phyloP scores from a whole-genome alignment of 306 rosid genomes.

The Vachellia pachyceras region DNA sequence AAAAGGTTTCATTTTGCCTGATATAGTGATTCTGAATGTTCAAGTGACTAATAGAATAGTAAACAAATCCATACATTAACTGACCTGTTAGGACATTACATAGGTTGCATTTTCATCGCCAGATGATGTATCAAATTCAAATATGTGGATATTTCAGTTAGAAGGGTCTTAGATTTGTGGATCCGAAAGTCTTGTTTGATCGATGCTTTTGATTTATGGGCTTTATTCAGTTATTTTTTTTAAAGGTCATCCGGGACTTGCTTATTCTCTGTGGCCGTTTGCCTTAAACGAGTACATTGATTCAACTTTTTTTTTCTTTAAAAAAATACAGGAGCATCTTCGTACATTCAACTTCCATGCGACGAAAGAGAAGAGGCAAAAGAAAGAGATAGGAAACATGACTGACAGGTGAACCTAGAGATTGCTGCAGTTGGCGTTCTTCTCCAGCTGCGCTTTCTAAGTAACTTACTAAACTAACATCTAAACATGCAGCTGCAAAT shows the following conservation, averaged over 20 bases:
- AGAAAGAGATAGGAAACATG: neutral
- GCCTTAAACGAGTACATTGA: conserved; percentile 13
- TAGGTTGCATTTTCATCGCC: conserved; percentile 32
- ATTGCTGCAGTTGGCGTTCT: neutral
- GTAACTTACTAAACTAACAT: neutral
- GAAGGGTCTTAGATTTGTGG: conserved; percentile 72
- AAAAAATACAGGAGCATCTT: conserved; percentile 11
- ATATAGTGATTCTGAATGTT: conserved; percentile 21
- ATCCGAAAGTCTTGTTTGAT: conserved; percentile 79
- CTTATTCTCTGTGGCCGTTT: conserved; percentile 19
- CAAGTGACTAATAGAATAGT: conserved; percentile 16
- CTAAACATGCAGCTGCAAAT: neutral
- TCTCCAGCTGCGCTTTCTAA: neutral
- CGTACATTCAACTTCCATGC: conserved; percentile 14
- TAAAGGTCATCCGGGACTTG: conserved; percentile 13
- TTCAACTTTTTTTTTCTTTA: no score
- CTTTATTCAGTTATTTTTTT: conserved; percentile 29
- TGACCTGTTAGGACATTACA: conserved; percentile 27
- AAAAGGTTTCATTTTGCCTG: conserved; percentile 12
- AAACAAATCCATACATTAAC: neutral
- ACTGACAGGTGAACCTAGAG: neutral
- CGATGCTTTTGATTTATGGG: conserved; percentile 58
- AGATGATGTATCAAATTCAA: conserved; percentile 52
- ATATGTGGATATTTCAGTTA: conserved; percentile 82
- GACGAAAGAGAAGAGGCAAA: conserved; percentile 17